Evolutionary conservation across 352 stramenopile species (phyloP).

Genomic region (Thalassiosira livingstoniorum): DNA sequence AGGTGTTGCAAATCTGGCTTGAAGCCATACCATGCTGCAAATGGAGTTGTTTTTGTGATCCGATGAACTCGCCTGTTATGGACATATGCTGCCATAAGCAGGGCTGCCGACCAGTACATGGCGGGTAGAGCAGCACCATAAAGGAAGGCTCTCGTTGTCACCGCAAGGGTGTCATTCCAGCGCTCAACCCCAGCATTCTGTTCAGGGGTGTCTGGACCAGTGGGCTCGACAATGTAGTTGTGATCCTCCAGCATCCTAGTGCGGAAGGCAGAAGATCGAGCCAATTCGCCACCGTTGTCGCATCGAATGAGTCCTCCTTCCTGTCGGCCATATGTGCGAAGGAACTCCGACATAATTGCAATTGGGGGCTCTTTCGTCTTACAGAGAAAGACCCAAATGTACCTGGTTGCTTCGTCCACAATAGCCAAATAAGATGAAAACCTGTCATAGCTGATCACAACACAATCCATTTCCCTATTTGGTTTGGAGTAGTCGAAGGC

Average conservation of each 20-base stretch:
- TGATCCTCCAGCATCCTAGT: background rate
- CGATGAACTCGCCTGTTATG: constrained; percentile 27
- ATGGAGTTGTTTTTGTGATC: constrained; percentile 6
- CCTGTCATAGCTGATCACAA: background rate
- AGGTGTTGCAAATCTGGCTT: constrained; percentile 29
- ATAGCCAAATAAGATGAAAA: background rate
- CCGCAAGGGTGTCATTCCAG: constrained; percentile 28
- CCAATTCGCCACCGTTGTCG: background rate
- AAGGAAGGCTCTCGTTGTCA: constrained; percentile 14
- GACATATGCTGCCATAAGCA: constrained; percentile 22
- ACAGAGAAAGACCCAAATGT: background rate
- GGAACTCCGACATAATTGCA: background rate
- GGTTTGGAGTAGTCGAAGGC: background rate
- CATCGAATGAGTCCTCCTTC: background rate
- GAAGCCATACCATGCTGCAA: constrained; percentile 23
- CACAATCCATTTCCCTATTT: background rate
- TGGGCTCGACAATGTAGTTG: constrained; percentile 3
- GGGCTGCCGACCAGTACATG: constrained; percentile 13
- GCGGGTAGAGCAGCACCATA: constrained; percentile 24
- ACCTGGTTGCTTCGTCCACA: background rate
- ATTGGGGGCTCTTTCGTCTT: background rate
- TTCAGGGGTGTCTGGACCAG: no score
- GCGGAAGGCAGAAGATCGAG: background rate
- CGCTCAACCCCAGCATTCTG: constrained; percentile 26
- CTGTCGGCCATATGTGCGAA: background rate